Evolutionary conservation across 805 yeast genomes (phyloP).

Genomic region (Myxozyma udenii): DNA sequence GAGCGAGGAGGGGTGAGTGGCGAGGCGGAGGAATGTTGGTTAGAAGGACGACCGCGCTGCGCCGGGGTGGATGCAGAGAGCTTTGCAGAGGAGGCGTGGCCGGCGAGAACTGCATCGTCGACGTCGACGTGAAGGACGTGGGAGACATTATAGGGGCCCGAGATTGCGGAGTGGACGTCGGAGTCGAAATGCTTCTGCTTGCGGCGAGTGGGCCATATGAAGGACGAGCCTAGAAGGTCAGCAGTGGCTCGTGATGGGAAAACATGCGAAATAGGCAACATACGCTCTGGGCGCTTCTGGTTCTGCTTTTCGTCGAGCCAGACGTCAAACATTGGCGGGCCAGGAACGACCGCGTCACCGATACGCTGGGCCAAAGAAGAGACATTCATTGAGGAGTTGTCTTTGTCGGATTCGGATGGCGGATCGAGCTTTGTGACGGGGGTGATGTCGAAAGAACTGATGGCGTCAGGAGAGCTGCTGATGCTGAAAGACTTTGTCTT

Average conservation of each 20-base stretch:
- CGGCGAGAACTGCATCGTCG: constrained; percentile 8
- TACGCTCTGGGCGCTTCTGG: background rate
- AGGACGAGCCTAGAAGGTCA: constrained; percentile 5
- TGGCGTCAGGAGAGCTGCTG: background rate
- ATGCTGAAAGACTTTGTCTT: background rate
- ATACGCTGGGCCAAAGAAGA: constrained; percentile 9
- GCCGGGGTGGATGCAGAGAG: background rate
- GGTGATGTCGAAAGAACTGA: background rate
- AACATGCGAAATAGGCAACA: background rate
- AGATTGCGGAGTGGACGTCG: constrained; percentile 4
- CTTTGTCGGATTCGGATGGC: background rate
- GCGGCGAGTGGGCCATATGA: constrained; percentile 9
- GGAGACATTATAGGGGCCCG: constrained; percentile 24
- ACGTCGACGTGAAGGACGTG: constrained; percentile 27
- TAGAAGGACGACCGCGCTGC: background rate
- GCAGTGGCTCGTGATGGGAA: background rate
- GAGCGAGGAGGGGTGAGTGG: background rate
- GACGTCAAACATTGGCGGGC: constrained; percentile 26
- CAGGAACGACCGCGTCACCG: constrained; percentile 22
- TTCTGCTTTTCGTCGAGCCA: constrained; percentile 21
- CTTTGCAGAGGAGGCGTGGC: background rate
- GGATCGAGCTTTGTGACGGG: background rate
- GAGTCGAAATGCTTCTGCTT: background rate
- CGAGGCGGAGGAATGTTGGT: background rate
- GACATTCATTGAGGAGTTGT: background rate